Conservation (phyloP, 2,329 filamentous ascomycete genomes). For the Fusarium brachygibbosum region DNA sequence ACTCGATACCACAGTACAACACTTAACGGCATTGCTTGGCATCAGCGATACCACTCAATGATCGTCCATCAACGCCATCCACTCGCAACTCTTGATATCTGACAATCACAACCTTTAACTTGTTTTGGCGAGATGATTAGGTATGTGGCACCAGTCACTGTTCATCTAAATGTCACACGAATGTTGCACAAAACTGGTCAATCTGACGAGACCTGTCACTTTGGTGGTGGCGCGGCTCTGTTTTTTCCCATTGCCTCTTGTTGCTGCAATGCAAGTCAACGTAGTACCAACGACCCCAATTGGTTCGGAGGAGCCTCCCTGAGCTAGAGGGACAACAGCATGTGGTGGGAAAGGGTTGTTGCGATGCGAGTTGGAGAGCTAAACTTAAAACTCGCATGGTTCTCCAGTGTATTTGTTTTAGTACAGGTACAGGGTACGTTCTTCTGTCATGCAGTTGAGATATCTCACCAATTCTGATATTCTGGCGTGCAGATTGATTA, state of each 20-base stretch:
- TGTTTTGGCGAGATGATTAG: constrained; percentile 4
- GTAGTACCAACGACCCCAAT: constrained; percentile 10
- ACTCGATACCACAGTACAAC: background rate
- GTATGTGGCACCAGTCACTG: constrained; percentile 40
- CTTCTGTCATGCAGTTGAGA: background rate
- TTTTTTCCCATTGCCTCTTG: constrained; percentile 3
- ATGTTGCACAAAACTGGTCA: constrained; percentile 26
- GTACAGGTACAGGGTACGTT: background rate
- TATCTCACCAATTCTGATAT: too few relatives aligned
- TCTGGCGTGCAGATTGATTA: too few relatives aligned
- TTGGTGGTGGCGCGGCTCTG: constrained; percentile 35
- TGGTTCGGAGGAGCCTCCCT: constrained; percentile 10
- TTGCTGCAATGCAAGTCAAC: constrained; percentile 19
- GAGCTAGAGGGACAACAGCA: constrained; percentile 12
- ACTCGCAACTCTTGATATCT: constrained; percentile 8
- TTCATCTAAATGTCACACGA: constrained; percentile 25
- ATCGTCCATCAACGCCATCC: background rate
- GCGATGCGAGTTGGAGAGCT: constrained; percentile 6
- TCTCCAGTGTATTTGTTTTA: constrained; percentile 8
- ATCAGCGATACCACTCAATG: background rate
- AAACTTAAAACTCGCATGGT: constrained; percentile 29
- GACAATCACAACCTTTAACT: background rate
- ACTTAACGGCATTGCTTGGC: background rate
- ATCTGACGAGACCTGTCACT: constrained; percentile 14
- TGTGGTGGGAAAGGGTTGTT: constrained; percentile 36